Evolutionary conservation across 2,329 filamentous ascomycete species (phyloP).

Genomic region (Neonectria ditissima): DNA sequence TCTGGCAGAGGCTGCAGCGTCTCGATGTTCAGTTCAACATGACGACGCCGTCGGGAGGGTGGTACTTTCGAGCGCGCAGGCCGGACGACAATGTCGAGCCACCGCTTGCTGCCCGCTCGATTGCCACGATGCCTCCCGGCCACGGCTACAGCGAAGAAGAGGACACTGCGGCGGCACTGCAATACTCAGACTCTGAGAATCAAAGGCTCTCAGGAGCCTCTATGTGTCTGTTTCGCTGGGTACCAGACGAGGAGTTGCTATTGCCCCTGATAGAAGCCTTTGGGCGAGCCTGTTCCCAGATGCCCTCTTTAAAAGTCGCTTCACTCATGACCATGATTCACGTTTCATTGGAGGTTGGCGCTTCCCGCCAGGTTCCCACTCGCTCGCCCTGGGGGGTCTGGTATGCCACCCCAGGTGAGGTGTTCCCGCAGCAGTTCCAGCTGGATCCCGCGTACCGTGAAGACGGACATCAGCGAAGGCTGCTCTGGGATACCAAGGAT

Average conservation of each 20-base stretch:
- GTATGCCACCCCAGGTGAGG: conserved; percentile 28
- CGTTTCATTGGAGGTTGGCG: conserved; percentile 25
- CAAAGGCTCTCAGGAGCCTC: conserved; percentile 28
- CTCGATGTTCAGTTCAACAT: conserved; percentile 33
- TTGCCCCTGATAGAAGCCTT: conserved; percentile 32
- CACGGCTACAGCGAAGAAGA: conserved; percentile 31
- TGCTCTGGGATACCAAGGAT: conserved; percentile 34
- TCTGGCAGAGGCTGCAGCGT: conserved; percentile 33
- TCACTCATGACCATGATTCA: conserved; percentile 31
- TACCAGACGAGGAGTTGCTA: conserved; percentile 29
- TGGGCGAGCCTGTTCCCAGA: conserved; percentile 31
- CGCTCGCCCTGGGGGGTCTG: conserved; percentile 32
- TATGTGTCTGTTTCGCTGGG: conserved; percentile 35
- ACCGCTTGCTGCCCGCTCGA: conserved; percentile 14
- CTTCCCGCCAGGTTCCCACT: conserved; percentile 24
- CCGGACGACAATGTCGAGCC: conserved; percentile 26
- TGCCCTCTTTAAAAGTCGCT: conserved; percentile 27
- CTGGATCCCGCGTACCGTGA: conserved; percentile 32
- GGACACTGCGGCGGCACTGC: conserved; percentile 23
- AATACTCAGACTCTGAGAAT: conserved; percentile 31
- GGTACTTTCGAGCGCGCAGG: conserved; percentile 32
- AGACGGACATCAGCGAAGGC: conserved; percentile 24
- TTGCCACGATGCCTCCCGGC: conserved; percentile 28
- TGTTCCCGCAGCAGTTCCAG: conserved; percentile 30
- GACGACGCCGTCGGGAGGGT: conserved; percentile 33